Evolutionary conservation across 2,329 filamentous ascomycete species (phyloP).

Genomic region (Sclerotinia nivalis): DNA sequence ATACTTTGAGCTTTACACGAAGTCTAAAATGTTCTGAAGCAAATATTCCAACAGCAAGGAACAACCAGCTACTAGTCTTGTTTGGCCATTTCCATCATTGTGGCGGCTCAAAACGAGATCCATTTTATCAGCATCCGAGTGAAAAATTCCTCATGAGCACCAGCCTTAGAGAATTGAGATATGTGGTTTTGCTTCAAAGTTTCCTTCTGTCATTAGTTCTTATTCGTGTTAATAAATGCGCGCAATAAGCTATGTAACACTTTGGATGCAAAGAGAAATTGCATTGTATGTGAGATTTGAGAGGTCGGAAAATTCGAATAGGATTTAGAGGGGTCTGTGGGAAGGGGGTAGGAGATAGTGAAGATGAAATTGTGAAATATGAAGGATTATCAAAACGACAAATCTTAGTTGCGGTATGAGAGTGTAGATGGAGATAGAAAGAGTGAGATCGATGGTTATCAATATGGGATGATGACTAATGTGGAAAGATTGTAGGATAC

Average conservation of each 20-base stretch:
- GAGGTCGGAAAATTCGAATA: background rate
- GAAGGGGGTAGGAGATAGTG: background rate
- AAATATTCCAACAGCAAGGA: background rate
- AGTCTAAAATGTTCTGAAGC: background rate
- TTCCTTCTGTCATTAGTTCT: background rate
- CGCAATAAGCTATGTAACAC: background rate
- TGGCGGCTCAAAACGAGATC: too few species aligned
- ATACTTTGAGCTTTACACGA: background rate
- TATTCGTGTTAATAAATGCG: background rate
- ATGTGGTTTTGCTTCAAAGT: background rate
- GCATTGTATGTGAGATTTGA: too few species aligned
- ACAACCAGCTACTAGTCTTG: background rate
- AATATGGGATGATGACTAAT: background rate
- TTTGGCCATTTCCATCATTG: background rate
- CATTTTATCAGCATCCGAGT: background rate
- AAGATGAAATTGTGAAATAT: background rate
- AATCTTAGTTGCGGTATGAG: background rate
- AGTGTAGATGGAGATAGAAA: background rate
- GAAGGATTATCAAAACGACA: background rate
- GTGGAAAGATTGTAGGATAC: background rate
- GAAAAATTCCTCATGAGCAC: background rate
- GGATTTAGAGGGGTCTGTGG: background rate
- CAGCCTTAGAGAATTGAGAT: background rate
- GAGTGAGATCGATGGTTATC: background rate
- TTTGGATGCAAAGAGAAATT: too few species aligned